phyloP scores from a whole-genome alignment of 2,329 filamentous ascomycete species.

The Nothopassalora personata region DNA sequence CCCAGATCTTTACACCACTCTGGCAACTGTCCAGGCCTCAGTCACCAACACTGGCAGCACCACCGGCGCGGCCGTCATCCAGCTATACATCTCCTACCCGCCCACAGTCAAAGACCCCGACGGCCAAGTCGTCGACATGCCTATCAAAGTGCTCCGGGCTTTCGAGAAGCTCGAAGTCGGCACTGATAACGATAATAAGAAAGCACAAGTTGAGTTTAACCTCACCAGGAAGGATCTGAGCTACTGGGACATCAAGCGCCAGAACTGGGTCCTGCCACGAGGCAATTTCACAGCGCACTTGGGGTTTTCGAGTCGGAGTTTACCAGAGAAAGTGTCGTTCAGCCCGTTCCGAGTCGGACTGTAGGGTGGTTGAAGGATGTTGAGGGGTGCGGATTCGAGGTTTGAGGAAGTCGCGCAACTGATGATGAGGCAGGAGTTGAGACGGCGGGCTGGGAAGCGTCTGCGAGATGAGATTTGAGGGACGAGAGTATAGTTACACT shows the following conservation, averaged over 20 bases:
- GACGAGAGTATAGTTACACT: no score
- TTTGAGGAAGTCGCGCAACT: no score
- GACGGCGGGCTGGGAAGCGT: neutral
- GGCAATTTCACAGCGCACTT: constrained; percentile 29
- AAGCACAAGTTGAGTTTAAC: constrained; percentile 31
- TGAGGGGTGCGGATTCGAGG: no score
- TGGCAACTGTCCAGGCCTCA: constrained; percentile 47
- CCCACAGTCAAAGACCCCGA: constrained; percentile 22
- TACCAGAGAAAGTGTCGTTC: constrained; percentile 6
- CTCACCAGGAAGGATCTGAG: constrained; percentile 33
- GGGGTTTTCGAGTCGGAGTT: constrained; percentile 28
- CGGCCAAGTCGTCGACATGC: constrained; percentile 37
- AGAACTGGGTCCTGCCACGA: constrained; percentile 35
- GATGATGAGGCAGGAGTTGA: neutral
- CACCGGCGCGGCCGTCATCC: constrained; percentile 50
- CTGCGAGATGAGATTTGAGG: no score
- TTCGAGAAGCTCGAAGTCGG: constrained; percentile 41
- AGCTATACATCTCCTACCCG: constrained; percentile 51
- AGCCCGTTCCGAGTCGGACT: constrained; percentile 6
- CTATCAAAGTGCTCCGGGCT: constrained; percentile 41
- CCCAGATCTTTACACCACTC: constrained; percentile 57
- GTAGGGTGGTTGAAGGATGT: neutral
- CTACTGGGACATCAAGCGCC: constrained; percentile 33
- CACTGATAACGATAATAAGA: constrained; percentile 12
- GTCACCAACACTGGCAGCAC: constrained; percentile 59